These are phyloP conservation scores for Panicum virgatum DNA, from an alignment of 202 grass and related monocot genomes.

Conservation along the genomic window DNA sequence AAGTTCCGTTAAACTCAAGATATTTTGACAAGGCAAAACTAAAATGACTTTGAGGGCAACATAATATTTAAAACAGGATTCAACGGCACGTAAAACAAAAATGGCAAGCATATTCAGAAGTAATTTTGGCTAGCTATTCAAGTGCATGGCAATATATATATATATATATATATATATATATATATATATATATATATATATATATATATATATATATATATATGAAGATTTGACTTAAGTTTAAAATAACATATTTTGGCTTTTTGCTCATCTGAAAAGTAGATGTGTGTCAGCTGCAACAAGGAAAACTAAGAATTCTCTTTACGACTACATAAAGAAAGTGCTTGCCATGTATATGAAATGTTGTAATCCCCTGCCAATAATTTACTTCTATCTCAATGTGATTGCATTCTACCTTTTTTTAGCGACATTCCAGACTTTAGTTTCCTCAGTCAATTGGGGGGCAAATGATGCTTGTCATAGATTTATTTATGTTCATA, in stretches of 20 bases:
- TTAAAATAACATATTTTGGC: not conserved
- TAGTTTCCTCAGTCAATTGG: not conserved
- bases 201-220: no score
- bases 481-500: not conserved
- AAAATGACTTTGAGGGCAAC: no score
- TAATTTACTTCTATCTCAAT: not conserved
- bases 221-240: not conserved
- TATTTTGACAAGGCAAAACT: no score
- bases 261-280: not conserved
- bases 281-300: not conserved
- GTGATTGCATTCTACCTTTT: not conserved
- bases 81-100: not conserved
- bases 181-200: no score
- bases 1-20: no score
- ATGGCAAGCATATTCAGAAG: not conserved
- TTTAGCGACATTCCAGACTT: no score
- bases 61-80: not conserved
- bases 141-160: not conserved
- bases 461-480: not conserved
- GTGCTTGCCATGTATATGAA: not conserved
- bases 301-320: not conserved
- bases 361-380: not conserved
- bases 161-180: no score
- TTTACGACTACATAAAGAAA: not conserved
- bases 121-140: not conserved